Conservation (phyloP, 805 yeast species). For the Candida khao-thaluensis region DNA sequence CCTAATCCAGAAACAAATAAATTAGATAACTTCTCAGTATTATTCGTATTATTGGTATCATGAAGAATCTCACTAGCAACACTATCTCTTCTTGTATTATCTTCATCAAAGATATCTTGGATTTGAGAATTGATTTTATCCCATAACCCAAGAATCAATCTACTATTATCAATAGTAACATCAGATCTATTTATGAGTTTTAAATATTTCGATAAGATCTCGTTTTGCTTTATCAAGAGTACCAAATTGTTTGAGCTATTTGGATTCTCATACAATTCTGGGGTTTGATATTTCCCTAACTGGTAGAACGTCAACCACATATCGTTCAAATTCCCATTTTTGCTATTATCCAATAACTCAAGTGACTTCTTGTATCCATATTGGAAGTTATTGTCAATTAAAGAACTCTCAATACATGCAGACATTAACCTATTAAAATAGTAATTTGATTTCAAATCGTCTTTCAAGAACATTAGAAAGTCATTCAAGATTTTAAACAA, state of each 20-base stretch:
- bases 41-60: constrained; percentile 25
- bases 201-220: constrained; percentile 52
- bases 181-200: constrained; percentile 26
- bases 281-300: constrained; percentile 53
- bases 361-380: constrained; percentile 50
- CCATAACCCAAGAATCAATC: constrained; percentile 64
- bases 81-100: constrained; percentile 8
- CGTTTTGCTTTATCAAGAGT: constrained; percentile 49
- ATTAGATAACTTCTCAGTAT: constrained; percentile 48
- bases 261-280: constrained; percentile 26
- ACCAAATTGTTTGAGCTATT: constrained; percentile 24
- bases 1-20: constrained; percentile 56
- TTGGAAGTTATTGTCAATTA: constrained; percentile 59
- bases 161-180: constrained; percentile 50
- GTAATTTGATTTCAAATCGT: constrained; percentile 14
- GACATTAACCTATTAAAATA: constrained; percentile 35
- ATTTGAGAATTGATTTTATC: constrained; percentile 38
- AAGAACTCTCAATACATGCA: constrained; percentile 65
- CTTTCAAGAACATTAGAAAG: constrained; percentile 40
- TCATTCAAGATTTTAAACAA: constrained; percentile 42
- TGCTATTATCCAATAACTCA: constrained; percentile 28
- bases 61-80: constrained; percentile 28
- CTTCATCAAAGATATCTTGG: constrained; percentile 2
- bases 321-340: constrained; percentile 21
- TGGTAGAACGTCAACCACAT: constrained; percentile 77